These are phyloP conservation scores for Suhomyces coccinellae DNA, from an alignment of 1,139 yeast genomes.

Conservation along the genomic window DNA sequence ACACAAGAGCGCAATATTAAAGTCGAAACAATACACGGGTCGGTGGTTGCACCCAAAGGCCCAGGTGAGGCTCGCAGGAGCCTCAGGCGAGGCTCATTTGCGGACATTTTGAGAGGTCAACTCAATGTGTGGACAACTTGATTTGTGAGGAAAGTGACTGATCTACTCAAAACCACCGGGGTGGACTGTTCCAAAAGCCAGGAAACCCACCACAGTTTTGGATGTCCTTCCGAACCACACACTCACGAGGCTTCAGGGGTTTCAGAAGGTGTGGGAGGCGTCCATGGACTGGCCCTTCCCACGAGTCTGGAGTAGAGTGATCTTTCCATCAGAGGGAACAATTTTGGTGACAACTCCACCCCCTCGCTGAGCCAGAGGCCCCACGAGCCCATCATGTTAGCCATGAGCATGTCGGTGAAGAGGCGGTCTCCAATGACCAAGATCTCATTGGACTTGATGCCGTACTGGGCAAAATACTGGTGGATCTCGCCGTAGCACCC, in stretches of 20 bases:
- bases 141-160: no score
- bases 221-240: not conserved
- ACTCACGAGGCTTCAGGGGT: not conserved
- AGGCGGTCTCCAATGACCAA: constrained; percentile 89
- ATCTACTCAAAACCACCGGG: no score
- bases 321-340: constrained; percentile 56
- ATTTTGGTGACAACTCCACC: constrained; percentile 54
- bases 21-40: no score
- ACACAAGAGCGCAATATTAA: no score
- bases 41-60: no score
- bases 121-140: no score
- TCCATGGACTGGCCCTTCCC: not conserved
- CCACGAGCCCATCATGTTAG: constrained; percentile 87
- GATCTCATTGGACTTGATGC: constrained; percentile 61
- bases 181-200: not conserved
- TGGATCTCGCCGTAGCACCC: constrained; percentile 78
- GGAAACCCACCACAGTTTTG: not conserved
- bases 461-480: constrained; percentile 52
- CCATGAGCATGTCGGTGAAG: constrained; percentile 91
- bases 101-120: no score
- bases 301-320: not conserved
- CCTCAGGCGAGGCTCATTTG: no score
- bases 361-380: constrained; percentile 85
- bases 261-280: not conserved
- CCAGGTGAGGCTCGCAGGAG: no score